phyloP scores from a whole-genome alignment of 768 basidiomycete species.

The Sistotremastrum niveocremeum region DNA sequence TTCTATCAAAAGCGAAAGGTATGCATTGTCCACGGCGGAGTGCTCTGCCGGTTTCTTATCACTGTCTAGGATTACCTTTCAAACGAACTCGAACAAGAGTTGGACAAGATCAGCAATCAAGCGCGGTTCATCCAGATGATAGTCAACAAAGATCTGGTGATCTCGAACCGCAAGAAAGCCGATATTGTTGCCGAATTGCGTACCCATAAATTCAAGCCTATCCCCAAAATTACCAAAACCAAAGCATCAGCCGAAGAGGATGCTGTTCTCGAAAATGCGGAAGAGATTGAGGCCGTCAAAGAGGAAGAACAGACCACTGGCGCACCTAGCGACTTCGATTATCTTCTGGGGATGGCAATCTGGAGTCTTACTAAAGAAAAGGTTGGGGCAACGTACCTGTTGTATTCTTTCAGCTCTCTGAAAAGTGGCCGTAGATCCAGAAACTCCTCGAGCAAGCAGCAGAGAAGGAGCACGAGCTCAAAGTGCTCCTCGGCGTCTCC shows the following conservation, averaged over 20 bases:
- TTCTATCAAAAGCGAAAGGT: conserved; percentile 97
- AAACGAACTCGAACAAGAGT: conserved; percentile 61
- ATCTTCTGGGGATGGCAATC: conserved; percentile 89
- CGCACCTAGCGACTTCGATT: conserved; percentile 66
- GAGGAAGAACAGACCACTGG: conserved; percentile 32
- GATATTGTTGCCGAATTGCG: conserved; percentile 79
- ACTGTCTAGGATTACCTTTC: conserved; percentile 63
- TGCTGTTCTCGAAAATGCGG: conserved; percentile 40
- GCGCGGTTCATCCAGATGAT: conserved; percentile 97
- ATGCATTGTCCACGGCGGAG: conserved; percentile 6
- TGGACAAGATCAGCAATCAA: conserved; percentile 85
- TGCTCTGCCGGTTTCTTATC: not conserved
- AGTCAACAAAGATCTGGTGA: conserved; percentile 63
- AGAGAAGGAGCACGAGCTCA: conserved; percentile 72
- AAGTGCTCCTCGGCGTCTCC: conserved; percentile 59
- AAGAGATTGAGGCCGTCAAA: conserved; percentile 24
- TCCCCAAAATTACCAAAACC: conserved; percentile 66
- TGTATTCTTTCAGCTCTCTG: not conserved
- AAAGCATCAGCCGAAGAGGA: conserved; percentile 55
- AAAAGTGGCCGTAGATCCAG: conserved; percentile 48
- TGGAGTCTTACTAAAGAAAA: conserved; percentile 91
- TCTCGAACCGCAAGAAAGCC: conserved; percentile 79
- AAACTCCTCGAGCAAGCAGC: conserved; percentile 68
- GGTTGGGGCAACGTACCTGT: conserved; percentile 25
- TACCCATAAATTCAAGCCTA: conserved; percentile 74